Evolutionary conservation across 257 asterid species (phyloP).

Genomic region (Fraxinus anomala): DNA sequence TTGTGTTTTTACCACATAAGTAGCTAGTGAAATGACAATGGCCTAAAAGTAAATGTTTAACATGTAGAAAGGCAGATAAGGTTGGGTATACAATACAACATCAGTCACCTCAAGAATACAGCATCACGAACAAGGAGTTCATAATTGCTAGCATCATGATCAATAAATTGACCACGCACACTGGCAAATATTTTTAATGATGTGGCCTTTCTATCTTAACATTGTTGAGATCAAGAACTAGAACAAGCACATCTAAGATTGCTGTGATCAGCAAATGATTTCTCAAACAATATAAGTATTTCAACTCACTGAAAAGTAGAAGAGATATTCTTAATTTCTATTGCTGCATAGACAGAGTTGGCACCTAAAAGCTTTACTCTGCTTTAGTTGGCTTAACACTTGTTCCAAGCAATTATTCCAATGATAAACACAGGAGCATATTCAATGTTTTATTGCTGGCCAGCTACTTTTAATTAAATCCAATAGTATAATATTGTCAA

Average conservation of each 20-base stretch:
- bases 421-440: neutral
- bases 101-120: neutral
- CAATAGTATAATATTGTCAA: neutral
- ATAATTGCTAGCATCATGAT: neutral
- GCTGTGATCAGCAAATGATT: neutral
- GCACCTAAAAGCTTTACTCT: neutral
- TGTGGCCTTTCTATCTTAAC: neutral
- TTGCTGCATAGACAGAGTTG: slow-evolving; percentile 1
- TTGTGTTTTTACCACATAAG: neutral
- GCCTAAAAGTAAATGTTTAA: neutral
- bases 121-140: neutral
- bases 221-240: neutral
- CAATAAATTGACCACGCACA: neutral
- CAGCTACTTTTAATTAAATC: neutral
- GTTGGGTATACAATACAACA: neutral
- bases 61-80: neutral
- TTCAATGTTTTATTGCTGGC: neutral
- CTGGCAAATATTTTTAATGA: neutral
- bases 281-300: neutral
- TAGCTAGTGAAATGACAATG: neutral
- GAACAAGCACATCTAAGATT: neutral
- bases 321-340: neutral
- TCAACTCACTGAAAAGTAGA: neutral
- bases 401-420: neutral
- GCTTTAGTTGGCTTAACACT: neutral